Base-by-base conservation (phyloP, 1,284 basidiomycete genomes). In the Cryptococcus sp. region DNA sequence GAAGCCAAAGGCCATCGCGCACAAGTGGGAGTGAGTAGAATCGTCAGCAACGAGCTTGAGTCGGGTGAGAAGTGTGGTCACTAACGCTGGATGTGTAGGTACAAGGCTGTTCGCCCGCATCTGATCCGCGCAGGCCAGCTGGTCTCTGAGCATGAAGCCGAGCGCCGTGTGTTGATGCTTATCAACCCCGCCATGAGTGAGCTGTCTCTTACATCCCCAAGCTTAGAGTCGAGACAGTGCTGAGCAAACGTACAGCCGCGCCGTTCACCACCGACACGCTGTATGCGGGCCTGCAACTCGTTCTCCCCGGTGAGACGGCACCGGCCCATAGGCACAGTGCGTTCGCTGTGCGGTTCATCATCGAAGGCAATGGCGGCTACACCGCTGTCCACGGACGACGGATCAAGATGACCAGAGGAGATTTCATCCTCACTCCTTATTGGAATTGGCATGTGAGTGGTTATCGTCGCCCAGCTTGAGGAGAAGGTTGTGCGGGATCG, bases 331-430 rank as follows among this genome's bases (percentile, higher is more conserved):
- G 65, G 3, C 65, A 66, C 54, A 58, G 60, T 3, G 65, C 65
- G 1, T 66, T 66, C 43, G 65, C 65, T 2, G 47, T 45, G 17
- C 65, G 65, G 16, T 66, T 64, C 54, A 64, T 66, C 58, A 62
- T 66, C 38, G 65, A 66, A 52, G 65, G 65, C 5, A 60, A 64
- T 53, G 65, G 65, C 11, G 65, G 62, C 10, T 66, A 60, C 55
- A 66, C 65, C 1, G 65, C 65, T 7, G 55, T 66, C 0, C 62
- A 66, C 30, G 65, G 65, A 13, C 38, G 42, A 20, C 41, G 62
- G 5, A 64, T 66, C 60, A 62, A 62, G 51, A 66, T 66, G 65
- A 35, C 52, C 35, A 47, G 65, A 16, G 65, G 65, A 19, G 65
- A 66, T 41, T 64, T 66, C 39, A 66, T 66, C 50, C 56, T 66